A percentile compares a stretch with the other conserved stretches of the same genome.
Conservation (phyloP, 805 yeast species). For the Saturnispora hagleri region DNA sequence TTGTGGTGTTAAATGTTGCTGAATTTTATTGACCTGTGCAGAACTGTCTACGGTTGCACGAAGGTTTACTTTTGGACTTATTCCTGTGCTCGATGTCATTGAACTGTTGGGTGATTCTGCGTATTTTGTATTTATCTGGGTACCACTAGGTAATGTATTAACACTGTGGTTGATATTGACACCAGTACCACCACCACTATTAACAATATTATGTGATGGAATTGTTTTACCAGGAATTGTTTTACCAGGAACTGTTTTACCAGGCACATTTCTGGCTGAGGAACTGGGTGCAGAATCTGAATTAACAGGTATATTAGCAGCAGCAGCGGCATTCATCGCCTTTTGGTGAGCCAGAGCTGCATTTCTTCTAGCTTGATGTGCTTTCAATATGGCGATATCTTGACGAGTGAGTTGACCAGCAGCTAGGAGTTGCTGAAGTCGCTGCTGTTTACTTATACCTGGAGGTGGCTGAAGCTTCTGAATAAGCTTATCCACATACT, state of each 20-base stretch:
- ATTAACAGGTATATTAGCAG: background rate
- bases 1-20: slow-evolving; percentile 7
- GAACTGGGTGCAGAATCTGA: background rate
- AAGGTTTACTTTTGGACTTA: background rate
- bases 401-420: slow-evolving; percentile 26
- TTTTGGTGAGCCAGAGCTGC: slow-evolving; percentile 1
- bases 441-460: slow-evolving; percentile 27
- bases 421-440: slow-evolving; percentile 25
- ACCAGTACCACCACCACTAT: background rate
- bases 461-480: slow-evolving; percentile 27
- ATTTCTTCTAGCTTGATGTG: slow-evolving; percentile 20
- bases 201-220: background rate
- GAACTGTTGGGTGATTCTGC: background rate
- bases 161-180: background rate
- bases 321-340: background rate
- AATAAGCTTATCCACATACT: slow-evolving; percentile 23
- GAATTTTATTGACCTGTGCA: background rate
- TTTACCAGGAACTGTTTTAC: slow-evolving; percentile 8
- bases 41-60: background rate
- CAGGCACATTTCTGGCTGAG: background rate
- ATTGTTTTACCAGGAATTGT: slow-evolving; percentile 9
- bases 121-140: background rate
- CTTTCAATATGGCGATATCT: slow-evolving; percentile 24
- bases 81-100: background rate
- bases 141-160: background rate